These are phyloP conservation scores for Isabelozyma pseudorhagii DNA, from an alignment of 805 yeast genomes.

Conservation along the genomic window DNA sequence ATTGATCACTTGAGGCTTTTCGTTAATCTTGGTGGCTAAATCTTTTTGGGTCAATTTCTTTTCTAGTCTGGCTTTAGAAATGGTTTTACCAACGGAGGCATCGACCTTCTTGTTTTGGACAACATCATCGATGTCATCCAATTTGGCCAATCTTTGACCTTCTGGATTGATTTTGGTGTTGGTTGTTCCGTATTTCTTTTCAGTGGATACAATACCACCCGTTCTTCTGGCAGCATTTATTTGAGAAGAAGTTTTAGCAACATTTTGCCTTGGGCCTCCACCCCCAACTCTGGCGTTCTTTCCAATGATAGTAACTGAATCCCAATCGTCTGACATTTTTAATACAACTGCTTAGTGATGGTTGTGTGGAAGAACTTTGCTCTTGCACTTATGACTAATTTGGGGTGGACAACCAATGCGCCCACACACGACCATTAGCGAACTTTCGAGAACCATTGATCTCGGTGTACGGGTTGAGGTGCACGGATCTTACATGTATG, in stretches of 20 bases:
- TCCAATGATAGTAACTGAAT: slow-evolving; percentile 84
- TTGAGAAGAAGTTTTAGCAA: slow-evolving; percentile 73
- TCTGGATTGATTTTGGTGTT: slow-evolving; percentile 71
- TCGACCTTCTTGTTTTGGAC: slow-evolving; percentile 90
- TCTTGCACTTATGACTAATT: background rate
- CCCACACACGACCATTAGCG: slow-evolving; percentile 3
- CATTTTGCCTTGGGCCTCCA: slow-evolving; percentile 81
- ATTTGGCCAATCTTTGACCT: slow-evolving; percentile 91
- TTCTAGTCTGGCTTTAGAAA: slow-evolving; percentile 80
- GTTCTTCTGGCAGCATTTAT: slow-evolving; percentile 92
- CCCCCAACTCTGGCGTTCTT: slow-evolving; percentile 84
- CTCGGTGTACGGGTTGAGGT: slow-evolving; percentile 1
- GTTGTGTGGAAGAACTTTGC: background rate
- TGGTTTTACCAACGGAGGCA: slow-evolving; percentile 79
- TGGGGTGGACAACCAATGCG: background rate
- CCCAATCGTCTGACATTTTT: slow-evolving; percentile 73
- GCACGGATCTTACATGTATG: background rate
- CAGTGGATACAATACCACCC: slow-evolving; percentile 86
- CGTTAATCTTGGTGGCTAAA: slow-evolving; percentile 91
- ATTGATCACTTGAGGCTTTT: slow-evolving; percentile 91
- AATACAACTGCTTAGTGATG: background rate
- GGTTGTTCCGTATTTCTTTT: slow-evolving; percentile 77
- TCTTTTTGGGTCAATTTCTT: slow-evolving; percentile 93
- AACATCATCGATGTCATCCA: slow-evolving; percentile 91
- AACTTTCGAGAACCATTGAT: slow-evolving; percentile 4